Evolutionary conservation across 306 rosid species (phyloP), one percentile per base, ranked within the genome.

Genomic region (Acmispon strigosus): DNA sequence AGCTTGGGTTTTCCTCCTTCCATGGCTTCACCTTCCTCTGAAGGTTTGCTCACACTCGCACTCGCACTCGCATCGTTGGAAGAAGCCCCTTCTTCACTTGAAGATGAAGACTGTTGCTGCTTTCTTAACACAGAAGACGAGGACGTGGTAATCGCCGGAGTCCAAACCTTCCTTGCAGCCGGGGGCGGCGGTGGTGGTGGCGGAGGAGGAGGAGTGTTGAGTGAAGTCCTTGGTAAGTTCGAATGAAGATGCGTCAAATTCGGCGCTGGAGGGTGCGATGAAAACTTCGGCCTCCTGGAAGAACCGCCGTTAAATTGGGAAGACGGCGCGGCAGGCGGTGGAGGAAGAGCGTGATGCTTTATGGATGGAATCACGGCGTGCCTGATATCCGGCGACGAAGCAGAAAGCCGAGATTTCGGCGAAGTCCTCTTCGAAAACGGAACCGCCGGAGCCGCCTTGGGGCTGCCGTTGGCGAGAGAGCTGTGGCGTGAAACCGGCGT

Each of bases 341-440:
- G 80, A 41, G 76, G 70, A 8, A 10, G 56, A 18, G 32, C 29
- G 4, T 51, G 2, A 10, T 57, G 73, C 72, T 79, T 83, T 5
- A 76, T 57, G 0, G 87, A 42, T 0, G 81, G 84, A 1, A 81
- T 63, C 7, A 71, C 36, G 16, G 20, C 60, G 57, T 63, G 60
- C 66, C 74, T 76, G 4, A 57, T 18, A 10, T 83, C 87, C 62
- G 82, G 88, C 6, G 81, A 73, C 0, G 92, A 74, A 69, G 71
- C 80, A 1, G 85, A 80, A 27, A 87, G 59, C 13, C 97, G 82
- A 22, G 94, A 82, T 80, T 89, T 88, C 17, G 97, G 96, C 0
- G 99, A 89, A 51, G 99, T 91, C 78, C 96, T 67, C 81, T 91
- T 89, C 6, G 97, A 85, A 22, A 64, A 84, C 61, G 92, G 91